Percentiles rank a stretch among this genome's conserved stretches.
These are phyloP conservation scores for Skeletonema marinoi DNA, from an alignment of 108 stramenopile species.

Conservation along the genomic window DNA sequence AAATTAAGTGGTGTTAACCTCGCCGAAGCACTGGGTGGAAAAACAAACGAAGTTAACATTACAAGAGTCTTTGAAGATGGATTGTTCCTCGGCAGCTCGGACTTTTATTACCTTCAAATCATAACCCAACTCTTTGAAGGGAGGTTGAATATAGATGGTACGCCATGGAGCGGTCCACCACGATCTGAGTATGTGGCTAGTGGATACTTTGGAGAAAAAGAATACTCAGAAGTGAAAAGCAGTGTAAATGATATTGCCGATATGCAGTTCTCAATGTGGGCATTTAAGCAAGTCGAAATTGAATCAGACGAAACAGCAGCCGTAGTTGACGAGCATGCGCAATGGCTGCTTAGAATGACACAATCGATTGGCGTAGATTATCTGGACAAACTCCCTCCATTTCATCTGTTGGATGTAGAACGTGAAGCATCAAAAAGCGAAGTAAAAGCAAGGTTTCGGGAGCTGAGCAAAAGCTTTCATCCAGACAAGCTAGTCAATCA, in stretches of 20 bases:
- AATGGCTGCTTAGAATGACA: slow-evolving; percentile 48
- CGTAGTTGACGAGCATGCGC: slow-evolving; percentile 38
- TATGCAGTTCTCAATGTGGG: slow-evolving; percentile 17
- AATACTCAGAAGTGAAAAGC: slow-evolving; percentile 32
- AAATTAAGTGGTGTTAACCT: slow-evolving; percentile 8
- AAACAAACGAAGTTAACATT: slow-evolving; percentile 10
- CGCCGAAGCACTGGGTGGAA: slow-evolving; percentile 10
- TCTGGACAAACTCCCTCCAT: slow-evolving; percentile 40
- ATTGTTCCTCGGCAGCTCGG: slow-evolving; percentile 36
- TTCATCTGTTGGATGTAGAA: slow-evolving; percentile 52
- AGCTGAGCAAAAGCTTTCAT: slow-evolving; percentile 41
- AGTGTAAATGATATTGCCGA: not conserved
- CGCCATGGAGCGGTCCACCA: not conserved
- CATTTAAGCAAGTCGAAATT: slow-evolving; percentile 11
- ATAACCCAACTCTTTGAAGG: not conserved
- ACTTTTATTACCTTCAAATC: slow-evolving; percentile 14
- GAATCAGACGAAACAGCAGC: not conserved
- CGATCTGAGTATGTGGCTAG: slow-evolving; percentile 11
- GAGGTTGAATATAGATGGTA: not conserved
- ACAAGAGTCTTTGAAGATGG: slow-evolving; percentile 36
- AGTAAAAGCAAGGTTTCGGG: slow-evolving; percentile 49
- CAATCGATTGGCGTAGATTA: slow-evolving; percentile 47
- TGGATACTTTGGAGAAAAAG: slow-evolving; percentile 45
- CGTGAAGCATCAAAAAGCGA: slow-evolving; percentile 37
- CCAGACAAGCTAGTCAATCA: slow-evolving; percentile 44